These are phyloP conservation scores for Zasmidium citrigriseum DNA, from an alignment of 2,329 filamentous ascomycete genomes.

Conservation along the genomic window DNA sequence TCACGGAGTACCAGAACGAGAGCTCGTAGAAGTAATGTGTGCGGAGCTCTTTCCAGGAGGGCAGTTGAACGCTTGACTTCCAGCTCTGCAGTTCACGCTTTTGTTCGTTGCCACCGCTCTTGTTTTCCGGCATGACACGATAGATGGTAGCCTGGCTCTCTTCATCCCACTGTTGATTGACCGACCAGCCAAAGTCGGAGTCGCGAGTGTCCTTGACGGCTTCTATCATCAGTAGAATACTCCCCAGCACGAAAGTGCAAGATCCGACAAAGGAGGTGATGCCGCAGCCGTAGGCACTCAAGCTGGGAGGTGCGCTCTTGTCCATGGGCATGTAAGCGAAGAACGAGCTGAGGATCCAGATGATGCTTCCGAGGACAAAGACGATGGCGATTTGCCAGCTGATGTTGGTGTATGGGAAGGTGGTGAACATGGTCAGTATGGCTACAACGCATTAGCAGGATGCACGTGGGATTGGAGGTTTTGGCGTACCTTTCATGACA, in stretches of 20 bases:
- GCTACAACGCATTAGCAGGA: constrained; percentile 34
- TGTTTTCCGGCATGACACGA: constrained; percentile 3
- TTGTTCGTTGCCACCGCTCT: constrained; percentile 13
- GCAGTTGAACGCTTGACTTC: constrained; percentile 8
- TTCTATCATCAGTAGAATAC: constrained; percentile 61
- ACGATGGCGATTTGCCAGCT: constrained; percentile 47
- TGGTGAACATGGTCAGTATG: constrained; percentile 48
- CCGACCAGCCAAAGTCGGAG: constrained; percentile 69
- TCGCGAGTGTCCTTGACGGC: constrained; percentile 65
- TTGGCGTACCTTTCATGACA: constrained; percentile 32
- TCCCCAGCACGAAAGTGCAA: constrained; percentile 66
- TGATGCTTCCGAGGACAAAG: constrained; percentile 52
- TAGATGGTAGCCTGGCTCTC: background rate
- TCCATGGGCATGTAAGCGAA: constrained; percentile 61
- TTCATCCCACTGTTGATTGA: constrained; percentile 49
- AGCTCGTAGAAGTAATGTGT: constrained; percentile 29
- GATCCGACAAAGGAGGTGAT: constrained; percentile 66
- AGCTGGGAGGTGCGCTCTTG: constrained; percentile 52
- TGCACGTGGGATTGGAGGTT: no score
- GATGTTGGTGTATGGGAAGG: constrained; percentile 4
- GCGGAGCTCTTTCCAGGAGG: constrained; percentile 24
- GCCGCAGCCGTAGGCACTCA: constrained; percentile 57
- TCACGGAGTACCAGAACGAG: constrained; percentile 29
- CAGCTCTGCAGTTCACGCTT: background rate
- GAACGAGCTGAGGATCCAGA: constrained; percentile 57